Conservation (phyloP, 495 filamentous ascomycete genomes). For the Parachaetomium inaequale region DNA sequence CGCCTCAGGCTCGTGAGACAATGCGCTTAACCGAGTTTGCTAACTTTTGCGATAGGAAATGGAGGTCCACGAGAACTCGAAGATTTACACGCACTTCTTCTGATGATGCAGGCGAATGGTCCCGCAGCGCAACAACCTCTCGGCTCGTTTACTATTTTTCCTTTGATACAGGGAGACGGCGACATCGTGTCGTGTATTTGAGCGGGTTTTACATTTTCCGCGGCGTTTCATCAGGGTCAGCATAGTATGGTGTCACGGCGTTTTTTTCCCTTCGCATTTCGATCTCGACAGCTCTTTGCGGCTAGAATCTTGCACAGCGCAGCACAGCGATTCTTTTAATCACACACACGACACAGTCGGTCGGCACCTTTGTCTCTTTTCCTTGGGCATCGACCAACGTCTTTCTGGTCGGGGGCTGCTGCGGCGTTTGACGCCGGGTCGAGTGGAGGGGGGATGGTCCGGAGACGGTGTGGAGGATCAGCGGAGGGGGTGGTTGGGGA, state of each 20-base stretch:
- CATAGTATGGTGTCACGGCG: constrained; percentile 54
- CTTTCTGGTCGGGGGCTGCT: background rate
- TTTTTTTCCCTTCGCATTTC: constrained; percentile 29
- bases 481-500: background rate
- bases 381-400: background rate
- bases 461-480: background rate
- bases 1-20: background rate
- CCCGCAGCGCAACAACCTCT: constrained; percentile 23
- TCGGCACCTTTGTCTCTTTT: background rate
- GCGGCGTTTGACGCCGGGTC: background rate
- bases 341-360: constrained; percentile 8
- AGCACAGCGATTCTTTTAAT: constrained; percentile 24
- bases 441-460: background rate
- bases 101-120: constrained; percentile 49
- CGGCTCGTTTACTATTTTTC: constrained; percentile 36
- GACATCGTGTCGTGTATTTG: constrained; percentile 39
- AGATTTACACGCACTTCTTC: constrained; percentile 99
- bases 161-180: constrained; percentile 17
- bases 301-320: constrained; percentile 33
- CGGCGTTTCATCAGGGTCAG: constrained; percentile 36
- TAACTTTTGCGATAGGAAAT: constrained; percentile 70
- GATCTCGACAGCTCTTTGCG: constrained; percentile 25
- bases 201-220: constrained; percentile 36
- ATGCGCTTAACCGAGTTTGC: background rate
- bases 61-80: constrained; percentile 98